Conservation (phyloP, 164 flowering plant species). For the Chimonanthus praecox region DNA sequence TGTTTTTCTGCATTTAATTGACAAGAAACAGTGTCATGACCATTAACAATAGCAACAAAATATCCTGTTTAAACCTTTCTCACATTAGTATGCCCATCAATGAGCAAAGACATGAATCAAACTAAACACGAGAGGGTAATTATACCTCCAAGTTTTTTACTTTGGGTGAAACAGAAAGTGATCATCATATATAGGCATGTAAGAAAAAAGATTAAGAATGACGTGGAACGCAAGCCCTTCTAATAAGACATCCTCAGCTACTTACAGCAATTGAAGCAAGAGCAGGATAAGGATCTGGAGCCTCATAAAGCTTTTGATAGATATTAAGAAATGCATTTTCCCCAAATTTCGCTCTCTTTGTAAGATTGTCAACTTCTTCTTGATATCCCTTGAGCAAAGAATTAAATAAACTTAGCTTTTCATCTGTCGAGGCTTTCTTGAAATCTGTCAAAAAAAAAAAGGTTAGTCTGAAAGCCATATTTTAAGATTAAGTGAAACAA, state of each 20-base stretch:
- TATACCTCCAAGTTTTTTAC: neutral
- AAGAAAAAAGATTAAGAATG: neutral
- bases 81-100: neutral
- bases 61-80: neutral
- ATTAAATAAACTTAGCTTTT: slow-evolving; percentile 77
- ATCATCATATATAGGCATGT: neutral
- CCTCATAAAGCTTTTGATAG: slow-evolving; percentile 97
- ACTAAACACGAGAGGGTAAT: neutral
- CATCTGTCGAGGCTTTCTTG: slow-evolving; percentile 89
- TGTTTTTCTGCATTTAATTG: too few relatives aligned
- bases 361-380: slow-evolving; percentile 98
- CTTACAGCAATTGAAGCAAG: slow-evolving; percentile 87
- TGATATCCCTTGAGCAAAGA: slow-evolving; percentile 93
- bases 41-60: neutral
- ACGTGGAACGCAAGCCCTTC: neutral
- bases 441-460: slow-evolving; percentile 50
- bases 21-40: too few relatives aligned
- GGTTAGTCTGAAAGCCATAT: neutral
- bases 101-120: neutral
- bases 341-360: slow-evolving; percentile 97
- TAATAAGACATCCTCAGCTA: slow-evolving; percentile 8
- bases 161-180: neutral
- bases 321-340: slow-evolving; percentile 98
- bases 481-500: slow-evolving; percentile 1
- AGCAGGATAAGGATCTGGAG: slow-evolving; percentile 97